Conservation (phyloP, 176 grass and related monocot genomes). For the Aegilops speltoides region DNA sequence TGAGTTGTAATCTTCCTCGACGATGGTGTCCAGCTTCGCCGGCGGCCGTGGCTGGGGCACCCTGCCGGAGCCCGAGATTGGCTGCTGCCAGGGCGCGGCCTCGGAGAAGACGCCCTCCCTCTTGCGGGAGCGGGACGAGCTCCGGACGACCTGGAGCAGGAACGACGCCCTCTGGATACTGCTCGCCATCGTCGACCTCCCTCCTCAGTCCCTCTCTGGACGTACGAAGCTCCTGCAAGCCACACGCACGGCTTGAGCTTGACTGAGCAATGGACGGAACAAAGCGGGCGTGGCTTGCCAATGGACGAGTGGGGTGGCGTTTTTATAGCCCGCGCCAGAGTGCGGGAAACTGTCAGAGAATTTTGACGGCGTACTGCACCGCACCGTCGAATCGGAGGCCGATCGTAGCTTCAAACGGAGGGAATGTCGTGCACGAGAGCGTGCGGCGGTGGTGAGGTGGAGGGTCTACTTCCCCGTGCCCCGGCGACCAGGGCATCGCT, state of each 20-base stretch:
- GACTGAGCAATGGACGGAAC: not conserved
- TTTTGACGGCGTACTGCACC: not conserved
- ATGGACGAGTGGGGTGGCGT: not conserved
- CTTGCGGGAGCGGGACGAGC: constrained; percentile 37
- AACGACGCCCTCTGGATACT: constrained; percentile 32
- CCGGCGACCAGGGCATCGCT: constrained; percentile 17
- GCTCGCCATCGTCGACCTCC: constrained; percentile 20
- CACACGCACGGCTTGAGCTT: not conserved
- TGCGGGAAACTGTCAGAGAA: not conserved
- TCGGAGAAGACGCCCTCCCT: constrained; percentile 37
- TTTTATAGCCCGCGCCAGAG: constrained; percentile 21
- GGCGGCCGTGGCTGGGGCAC: not conserved
- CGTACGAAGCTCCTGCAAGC: not conserved
- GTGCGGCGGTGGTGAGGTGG: not conserved
- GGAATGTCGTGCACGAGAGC: not conserved
- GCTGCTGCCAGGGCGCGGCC: constrained; percentile 46
- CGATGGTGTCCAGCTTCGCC: constrained; percentile 50
- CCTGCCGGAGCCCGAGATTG: not conserved
- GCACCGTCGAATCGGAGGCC: not conserved
- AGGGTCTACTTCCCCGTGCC: constrained; percentile 16
- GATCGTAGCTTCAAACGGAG: not conserved
- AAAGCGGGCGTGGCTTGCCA: not conserved
- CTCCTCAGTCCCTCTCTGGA: not conserved
- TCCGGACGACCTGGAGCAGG: constrained; percentile 37
- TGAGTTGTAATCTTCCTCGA: constrained; percentile 39